A percentile compares a stretch with the other conserved stretches of the same genome.
These are phyloP conservation scores for Trichoderma lentiforme DNA, from an alignment of 2,329 filamentous ascomycete genomes.

Conservation along the genomic window DNA sequence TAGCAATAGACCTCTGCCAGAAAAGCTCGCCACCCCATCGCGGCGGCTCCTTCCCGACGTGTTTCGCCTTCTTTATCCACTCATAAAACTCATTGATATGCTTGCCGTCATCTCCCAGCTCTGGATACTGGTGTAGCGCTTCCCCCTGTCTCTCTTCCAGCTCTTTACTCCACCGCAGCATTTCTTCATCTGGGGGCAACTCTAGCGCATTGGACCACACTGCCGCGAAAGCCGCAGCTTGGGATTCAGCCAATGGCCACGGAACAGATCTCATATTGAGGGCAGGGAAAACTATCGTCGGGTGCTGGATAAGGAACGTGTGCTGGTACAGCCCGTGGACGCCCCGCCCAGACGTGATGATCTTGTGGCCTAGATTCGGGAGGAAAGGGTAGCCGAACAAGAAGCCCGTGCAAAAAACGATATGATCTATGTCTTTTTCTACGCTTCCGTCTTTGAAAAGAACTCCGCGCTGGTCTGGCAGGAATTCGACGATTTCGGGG, in stretches of 20 bases:
- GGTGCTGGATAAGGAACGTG: slow-evolving; percentile 69
- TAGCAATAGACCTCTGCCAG: slow-evolving; percentile 68
- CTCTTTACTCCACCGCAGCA: slow-evolving; percentile 65
- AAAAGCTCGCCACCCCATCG: slow-evolving; percentile 67
- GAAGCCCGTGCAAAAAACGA: slow-evolving; percentile 89
- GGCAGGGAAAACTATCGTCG: slow-evolving; percentile 73
- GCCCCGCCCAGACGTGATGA: slow-evolving; percentile 66
- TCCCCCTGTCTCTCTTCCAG: slow-evolving; percentile 50
- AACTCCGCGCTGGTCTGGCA: slow-evolving; percentile 54
- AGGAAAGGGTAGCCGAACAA: slow-evolving; percentile 80
- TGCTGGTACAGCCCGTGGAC: slow-evolving; percentile 75
- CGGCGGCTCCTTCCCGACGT: slow-evolving; percentile 63
- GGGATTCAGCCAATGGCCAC: slow-evolving; percentile 75
- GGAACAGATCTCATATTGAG: slow-evolving; percentile 84
- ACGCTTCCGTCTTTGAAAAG: slow-evolving; percentile 63
- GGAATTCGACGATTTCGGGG: slow-evolving; percentile 56
- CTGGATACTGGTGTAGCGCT: slow-evolving; percentile 30
- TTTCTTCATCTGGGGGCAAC: slow-evolving; percentile 61
- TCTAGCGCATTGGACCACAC: slow-evolving; percentile 69
- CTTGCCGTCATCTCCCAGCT: slow-evolving; percentile 50
- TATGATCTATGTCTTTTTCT: slow-evolving; percentile 66
- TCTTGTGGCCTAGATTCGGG: slow-evolving; percentile 39
- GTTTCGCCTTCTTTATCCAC: slow-evolving; percentile 53
- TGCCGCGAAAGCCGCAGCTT: slow-evolving; percentile 72
- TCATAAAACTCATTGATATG: slow-evolving; percentile 68